phyloP scores from a whole-genome alignment of 441 rosid species.

The Rhodomyrtus psidioides region DNA sequence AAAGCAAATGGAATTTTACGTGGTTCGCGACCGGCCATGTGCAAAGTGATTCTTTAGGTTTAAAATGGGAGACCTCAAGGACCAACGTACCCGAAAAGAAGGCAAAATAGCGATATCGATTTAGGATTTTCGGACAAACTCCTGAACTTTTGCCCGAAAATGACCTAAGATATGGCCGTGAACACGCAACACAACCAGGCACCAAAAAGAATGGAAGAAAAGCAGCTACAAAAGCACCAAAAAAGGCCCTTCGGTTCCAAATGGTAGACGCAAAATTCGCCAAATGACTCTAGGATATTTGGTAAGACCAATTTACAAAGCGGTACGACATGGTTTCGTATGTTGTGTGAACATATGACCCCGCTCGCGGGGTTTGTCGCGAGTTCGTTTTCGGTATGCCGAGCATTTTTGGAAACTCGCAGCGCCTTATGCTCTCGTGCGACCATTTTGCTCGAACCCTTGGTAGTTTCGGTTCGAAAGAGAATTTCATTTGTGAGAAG shows the following conservation, averaged over 20 bases:
- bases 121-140: not conserved
- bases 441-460: not conserved
- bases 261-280: not conserved
- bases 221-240: not conserved
- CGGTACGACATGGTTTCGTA: not conserved
- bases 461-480: not conserved
- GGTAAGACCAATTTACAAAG: not conserved
- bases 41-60: not conserved
- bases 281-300: not conserved
- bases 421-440: not conserved
- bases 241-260: not conserved
- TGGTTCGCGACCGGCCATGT: not conserved
- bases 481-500: not conserved
- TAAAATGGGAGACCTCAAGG: not conserved
- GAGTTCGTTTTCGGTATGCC: not conserved
- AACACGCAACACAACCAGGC: not conserved
- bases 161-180: not conserved
- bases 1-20: not conserved
- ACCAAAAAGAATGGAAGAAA: not conserved
- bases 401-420: not conserved
- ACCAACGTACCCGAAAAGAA: not conserved
- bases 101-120: not conserved
- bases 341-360: no score
- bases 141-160: not conserved
- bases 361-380: not conserved